These are phyloP conservation scores for Endotrypanum monterogeii DNA, from an alignment of 208 protist species.

Conservation along the genomic window DNA sequence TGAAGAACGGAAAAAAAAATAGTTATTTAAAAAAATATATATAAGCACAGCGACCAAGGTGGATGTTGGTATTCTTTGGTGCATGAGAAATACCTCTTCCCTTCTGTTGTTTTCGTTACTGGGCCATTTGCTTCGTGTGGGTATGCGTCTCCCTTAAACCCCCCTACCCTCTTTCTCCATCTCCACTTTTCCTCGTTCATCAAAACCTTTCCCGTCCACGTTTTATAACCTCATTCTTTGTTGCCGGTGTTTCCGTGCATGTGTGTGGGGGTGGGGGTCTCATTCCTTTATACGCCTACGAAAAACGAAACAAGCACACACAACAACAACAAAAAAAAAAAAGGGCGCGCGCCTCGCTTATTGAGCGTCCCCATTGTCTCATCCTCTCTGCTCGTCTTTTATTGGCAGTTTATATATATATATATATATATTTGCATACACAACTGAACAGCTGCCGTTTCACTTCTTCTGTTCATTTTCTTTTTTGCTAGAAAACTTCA, in stretches of 20 bases:
- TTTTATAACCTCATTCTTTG: too few species aligned
- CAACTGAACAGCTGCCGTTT: neutral
- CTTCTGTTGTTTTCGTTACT: neutral
- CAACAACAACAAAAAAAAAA: too few species aligned
- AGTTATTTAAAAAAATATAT: neutral
- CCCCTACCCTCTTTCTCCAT: neutral
- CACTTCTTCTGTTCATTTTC: neutral
- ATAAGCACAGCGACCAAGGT: too few species aligned
- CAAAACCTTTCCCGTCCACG: too few species aligned
- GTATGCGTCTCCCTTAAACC: neutral
- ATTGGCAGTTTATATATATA: neutral
- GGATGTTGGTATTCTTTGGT: neutral
- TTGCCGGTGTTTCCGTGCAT: neutral
- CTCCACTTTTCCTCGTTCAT: slow-evolving; percentile 5
- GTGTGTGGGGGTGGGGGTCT: neutral
- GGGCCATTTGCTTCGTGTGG: neutral
- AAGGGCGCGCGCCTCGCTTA: neutral
- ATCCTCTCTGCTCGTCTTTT: slow-evolving; percentile 15
- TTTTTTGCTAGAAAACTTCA: too few species aligned
- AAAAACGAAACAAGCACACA: too few species aligned
- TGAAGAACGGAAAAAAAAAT: neutral
- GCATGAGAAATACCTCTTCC: neutral
- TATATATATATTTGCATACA: too few species aligned
- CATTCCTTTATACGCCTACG: too few species aligned
- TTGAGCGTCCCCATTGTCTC: neutral